Evolutionary conservation across 2,329 filamentous ascomycete genomes (phyloP).

Genomic region (Alternaria atra): DNA sequence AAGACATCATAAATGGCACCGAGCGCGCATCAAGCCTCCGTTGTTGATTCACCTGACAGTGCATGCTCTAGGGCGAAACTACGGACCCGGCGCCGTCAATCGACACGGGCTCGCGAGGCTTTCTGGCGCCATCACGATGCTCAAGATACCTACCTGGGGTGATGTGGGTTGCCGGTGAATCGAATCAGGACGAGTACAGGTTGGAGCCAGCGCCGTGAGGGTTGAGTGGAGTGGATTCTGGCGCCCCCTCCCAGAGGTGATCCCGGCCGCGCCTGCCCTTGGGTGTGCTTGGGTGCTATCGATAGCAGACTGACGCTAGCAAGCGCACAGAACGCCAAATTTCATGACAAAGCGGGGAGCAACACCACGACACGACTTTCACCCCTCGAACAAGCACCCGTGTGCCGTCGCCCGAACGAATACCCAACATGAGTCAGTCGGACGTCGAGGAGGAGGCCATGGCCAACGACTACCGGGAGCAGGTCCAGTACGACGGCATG

Average conservation of each 20-base stretch:
- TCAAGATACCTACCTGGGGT: neutral
- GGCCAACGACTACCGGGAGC: constrained; percentile 92
- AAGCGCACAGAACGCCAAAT: constrained; percentile 30
- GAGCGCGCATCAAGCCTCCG: constrained; percentile 8
- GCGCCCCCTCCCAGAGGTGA: neutral
- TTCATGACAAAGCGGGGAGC: constrained; percentile 23
- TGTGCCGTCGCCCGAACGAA: constrained; percentile 14
- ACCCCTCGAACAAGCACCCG: constrained; percentile 11
- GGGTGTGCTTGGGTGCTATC: constrained; percentile 17
- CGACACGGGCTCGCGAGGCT: constrained; percentile 18
- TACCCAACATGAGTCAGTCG: constrained; percentile 63
- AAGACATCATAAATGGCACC: constrained; percentile 5
- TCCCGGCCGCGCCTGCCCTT: constrained; percentile 7
- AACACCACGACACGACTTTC: constrained; percentile 22
- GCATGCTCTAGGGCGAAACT: constrained; percentile 18
- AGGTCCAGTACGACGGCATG: constrained; percentile 91
- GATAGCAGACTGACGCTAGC: constrained; percentile 28
- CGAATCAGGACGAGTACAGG: neutral
- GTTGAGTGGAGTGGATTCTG: constrained; percentile 4
- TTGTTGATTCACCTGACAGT: constrained; percentile 6
- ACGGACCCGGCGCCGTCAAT: constrained; percentile 12
- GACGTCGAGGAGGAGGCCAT: constrained; percentile 96
- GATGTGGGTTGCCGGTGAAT: neutral
- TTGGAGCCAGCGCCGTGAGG: constrained; percentile 1
- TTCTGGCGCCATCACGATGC: constrained; percentile 1